A percentile compares a stretch with the other conserved stretches of the same genome.
phyloP scores from a whole-genome alignment of 176 grass and related monocot species.

The Bothriochloa decipiens region DNA sequence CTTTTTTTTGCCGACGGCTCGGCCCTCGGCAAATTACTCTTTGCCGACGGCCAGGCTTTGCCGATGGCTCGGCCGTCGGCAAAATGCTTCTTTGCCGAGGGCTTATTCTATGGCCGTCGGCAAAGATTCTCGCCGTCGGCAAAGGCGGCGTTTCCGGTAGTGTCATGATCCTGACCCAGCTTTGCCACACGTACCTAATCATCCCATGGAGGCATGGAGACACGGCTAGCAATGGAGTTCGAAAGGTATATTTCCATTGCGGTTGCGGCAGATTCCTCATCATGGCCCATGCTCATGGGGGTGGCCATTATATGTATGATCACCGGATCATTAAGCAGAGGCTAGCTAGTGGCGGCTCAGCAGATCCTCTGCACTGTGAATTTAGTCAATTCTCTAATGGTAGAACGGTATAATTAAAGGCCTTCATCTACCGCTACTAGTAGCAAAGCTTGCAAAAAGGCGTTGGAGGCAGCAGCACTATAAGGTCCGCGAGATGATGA shows the following conservation, averaged over 20 bases:
- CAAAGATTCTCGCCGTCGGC: too few species aligned
- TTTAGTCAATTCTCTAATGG: too few species aligned
- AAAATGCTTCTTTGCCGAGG: too few species aligned
- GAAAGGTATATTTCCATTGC: not conserved
- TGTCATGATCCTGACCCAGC: constrained; percentile 30
- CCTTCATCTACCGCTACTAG: too few species aligned
- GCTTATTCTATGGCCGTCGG: too few species aligned
- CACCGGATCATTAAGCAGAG: constrained; percentile 34
- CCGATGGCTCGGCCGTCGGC: too few species aligned
- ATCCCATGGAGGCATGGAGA: not conserved
- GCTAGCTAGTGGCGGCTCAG: not conserved
- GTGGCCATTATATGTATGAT: constrained; percentile 39
- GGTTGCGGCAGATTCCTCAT: not conserved
- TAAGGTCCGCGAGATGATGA: not conserved
- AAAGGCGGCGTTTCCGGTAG: too few species aligned
- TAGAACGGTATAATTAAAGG: too few species aligned
- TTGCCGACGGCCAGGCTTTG: too few species aligned
- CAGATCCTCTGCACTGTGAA: not conserved
- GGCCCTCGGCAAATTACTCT: too few species aligned
- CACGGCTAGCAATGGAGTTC: not conserved
- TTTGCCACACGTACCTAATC: constrained; percentile 47
- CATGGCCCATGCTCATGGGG: not conserved
- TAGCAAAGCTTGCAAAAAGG: not conserved
- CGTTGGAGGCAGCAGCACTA: not conserved
- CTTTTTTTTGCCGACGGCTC: too few species aligned